phyloP scores from a whole-genome alignment of 139 green algal genomes.

The Picochlorum sp. region DNA sequence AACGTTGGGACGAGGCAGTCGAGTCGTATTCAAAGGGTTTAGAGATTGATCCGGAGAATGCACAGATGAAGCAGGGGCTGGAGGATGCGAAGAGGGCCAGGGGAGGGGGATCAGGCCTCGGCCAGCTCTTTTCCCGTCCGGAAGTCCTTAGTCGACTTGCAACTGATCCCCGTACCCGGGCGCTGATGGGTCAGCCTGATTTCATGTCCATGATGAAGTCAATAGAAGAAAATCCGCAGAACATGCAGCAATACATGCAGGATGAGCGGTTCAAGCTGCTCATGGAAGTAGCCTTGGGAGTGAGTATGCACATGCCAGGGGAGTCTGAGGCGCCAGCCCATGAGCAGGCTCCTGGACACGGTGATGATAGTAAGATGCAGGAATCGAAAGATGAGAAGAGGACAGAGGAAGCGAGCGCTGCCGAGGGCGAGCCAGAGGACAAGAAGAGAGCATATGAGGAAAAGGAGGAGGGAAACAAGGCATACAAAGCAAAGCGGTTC shows the following conservation, averaged over 20 bases:
- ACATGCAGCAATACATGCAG: constrained; percentile 52
- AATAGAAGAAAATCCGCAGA: constrained; percentile 60
- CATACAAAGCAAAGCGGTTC: constrained; percentile 92
- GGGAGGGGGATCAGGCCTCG: background rate
- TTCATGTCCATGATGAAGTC: constrained; percentile 81
- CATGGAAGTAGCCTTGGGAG: constrained; percentile 50
- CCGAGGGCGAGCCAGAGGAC: background rate
- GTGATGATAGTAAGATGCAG: background rate
- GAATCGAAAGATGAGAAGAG: background rate
- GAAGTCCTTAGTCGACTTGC: constrained; percentile 76
- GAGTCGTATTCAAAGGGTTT: constrained; percentile 76
- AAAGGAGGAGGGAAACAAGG: constrained; percentile 87
- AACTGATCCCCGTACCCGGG: constrained; percentile 67
- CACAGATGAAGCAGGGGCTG: constrained; percentile 49
- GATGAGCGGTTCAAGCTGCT: constrained; percentile 64
- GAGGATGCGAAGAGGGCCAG: constrained; percentile 41
- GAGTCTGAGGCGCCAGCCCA: background rate
- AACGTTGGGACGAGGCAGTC: constrained; percentile 60
- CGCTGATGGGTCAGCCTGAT: constrained; percentile 73
- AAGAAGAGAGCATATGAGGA: constrained; percentile 44
- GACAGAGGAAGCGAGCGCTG: background rate
- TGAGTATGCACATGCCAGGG: constrained; percentile 25
- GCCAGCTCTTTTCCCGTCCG: constrained; percentile 35
- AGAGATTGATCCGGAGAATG: constrained; percentile 66
- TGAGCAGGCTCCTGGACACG: background rate